Evolutionary conservation across 768 basidiomycete species (phyloP).

Genomic region (Scleroderma citrinum): DNA sequence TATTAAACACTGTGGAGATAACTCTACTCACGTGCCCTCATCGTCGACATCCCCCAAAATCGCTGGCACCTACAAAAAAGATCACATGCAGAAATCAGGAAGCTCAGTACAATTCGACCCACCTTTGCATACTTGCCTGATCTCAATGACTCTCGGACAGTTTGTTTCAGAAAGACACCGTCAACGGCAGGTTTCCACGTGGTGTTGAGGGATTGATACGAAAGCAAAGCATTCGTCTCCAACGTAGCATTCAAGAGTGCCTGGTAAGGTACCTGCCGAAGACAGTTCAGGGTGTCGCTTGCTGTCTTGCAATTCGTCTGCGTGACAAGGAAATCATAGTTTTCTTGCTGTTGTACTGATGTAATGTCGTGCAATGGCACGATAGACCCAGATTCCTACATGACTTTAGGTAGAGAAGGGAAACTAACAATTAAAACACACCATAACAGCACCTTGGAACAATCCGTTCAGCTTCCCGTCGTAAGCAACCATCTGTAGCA

Average conservation of each 20-base stretch:
- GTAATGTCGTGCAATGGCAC: conserved; percentile 3
- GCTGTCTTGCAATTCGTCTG: conserved; percentile 9
- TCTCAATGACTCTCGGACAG: conserved; percentile 1
- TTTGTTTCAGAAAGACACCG: conserved; percentile 1
- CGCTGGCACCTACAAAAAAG: conserved; percentile 22
- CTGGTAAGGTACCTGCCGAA: conserved; percentile 13
- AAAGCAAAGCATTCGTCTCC: conserved; percentile 6
- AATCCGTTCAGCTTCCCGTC: conserved; percentile 11
- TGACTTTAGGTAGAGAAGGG: not conserved
- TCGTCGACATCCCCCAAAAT: conserved; percentile 32
- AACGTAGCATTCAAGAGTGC: conserved; percentile 6
- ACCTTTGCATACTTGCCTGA: conserved; percentile 1
- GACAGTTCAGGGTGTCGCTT: conserved; percentile 10
- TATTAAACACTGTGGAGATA: not conserved
- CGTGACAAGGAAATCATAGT: conserved; percentile 13
- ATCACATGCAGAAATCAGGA: not conserved
- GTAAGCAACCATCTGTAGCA: conserved; percentile 13
- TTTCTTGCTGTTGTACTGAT: conserved; percentile 3
- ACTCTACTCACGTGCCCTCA: conserved; percentile 34
- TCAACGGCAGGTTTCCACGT: conserved; percentile 8
- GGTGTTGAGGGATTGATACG: conserved; percentile 7
- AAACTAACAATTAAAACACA: not conserved
- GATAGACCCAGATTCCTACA: conserved; percentile 13
- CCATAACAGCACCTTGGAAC: conserved; percentile 16
- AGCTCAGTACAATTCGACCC: not conserved